Percentiles rank a stretch among this genome's conserved stretches.
These are phyloP conservation scores for Claviceps sp. DNA, from an alignment of 2,329 filamentous ascomycete species.

Conservation along the genomic window DNA sequence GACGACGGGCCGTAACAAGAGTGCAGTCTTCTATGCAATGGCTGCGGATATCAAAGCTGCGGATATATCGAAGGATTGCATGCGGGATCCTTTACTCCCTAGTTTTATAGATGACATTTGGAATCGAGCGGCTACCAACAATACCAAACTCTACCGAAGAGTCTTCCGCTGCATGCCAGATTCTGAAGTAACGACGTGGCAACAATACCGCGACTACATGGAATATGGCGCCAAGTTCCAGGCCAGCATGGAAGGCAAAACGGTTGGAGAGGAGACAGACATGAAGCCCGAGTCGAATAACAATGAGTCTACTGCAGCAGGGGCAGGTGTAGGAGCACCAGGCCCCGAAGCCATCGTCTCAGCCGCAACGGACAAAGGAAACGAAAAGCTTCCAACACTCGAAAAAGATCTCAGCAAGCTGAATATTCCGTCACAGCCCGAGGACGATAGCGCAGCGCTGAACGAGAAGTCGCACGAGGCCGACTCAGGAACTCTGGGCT, in stretches of 20 bases:
- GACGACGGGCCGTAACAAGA: constrained; percentile 33
- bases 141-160: constrained; percentile 83
- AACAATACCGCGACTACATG: constrained; percentile 76
- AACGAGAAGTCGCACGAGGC: constrained; percentile 20
- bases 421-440: constrained; percentile 16
- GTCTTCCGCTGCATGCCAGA: constrained; percentile 98
- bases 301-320: constrained; percentile 18
- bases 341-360: constrained; percentile 26
- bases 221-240: constrained; percentile 68
- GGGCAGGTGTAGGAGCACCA: constrained; percentile 29
- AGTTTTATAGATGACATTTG: constrained; percentile 80
- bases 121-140: constrained; percentile 80
- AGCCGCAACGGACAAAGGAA: constrained; percentile 16
- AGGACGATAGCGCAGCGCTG: constrained; percentile 15
- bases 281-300: constrained; percentile 23
- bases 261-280: constrained; percentile 34
- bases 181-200: constrained; percentile 85
- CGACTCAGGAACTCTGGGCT: constrained; percentile 13
- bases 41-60: constrained; percentile 60
- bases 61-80: constrained; percentile 75
- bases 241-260: constrained; percentile 48
- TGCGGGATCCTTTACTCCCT: constrained; percentile 76
- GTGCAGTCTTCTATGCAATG: constrained; percentile 35
- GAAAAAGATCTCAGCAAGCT: constrained; percentile 17
- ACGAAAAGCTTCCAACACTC: constrained; percentile 13